Conservation (phyloP, 2,329 filamentous ascomycete species). For the Neodidymelliopsis sp. region DNA sequence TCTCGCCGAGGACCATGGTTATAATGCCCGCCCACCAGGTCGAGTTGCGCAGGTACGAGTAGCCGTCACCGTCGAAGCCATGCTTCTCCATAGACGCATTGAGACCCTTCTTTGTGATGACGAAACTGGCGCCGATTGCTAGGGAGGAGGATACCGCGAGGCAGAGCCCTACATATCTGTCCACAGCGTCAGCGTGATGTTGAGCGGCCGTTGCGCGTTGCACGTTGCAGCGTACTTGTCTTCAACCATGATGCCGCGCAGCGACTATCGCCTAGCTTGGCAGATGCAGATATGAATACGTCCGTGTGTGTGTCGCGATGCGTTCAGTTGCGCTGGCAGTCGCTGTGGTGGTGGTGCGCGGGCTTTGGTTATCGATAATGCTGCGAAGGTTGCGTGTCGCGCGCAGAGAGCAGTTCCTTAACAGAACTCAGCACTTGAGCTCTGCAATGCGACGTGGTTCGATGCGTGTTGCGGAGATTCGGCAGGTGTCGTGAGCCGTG, state of each 20-base stretch:
- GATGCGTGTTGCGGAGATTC: slow-evolving; percentile 1
- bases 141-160: slow-evolving; percentile 51
- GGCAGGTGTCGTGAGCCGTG: slow-evolving; percentile 9
- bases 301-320: background rate
- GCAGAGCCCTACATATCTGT: slow-evolving; percentile 52
- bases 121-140: slow-evolving; percentile 75
- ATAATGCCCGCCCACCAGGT: slow-evolving; percentile 96
- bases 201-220: background rate
- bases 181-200: slow-evolving; percentile 31
- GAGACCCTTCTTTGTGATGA: slow-evolving; percentile 98
- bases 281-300: slow-evolving; percentile 1
- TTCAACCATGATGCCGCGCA: slow-evolving; percentile 44
- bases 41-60: slow-evolving; percentile 91
- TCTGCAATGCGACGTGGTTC: slow-evolving; percentile 14
- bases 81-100: slow-evolving; percentile 89
- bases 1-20: slow-evolving; percentile 86
- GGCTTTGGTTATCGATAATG: slow-evolving; percentile 15
- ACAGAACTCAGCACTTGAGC: slow-evolving; percentile 20
- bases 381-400: slow-evolving; percentile 1
- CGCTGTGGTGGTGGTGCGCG: slow-evolving; percentile 1
- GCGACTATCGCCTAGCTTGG: slow-evolving; percentile 17
- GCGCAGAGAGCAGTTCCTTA: background rate
- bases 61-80: slow-evolving; percentile 97
- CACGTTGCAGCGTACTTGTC: slow-evolving; percentile 48
- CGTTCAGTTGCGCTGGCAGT: slow-evolving; percentile 7